Base-by-base conservation (phyloP, 495 filamentous ascomycete genomes). In the Xylaria venustula region DNA sequence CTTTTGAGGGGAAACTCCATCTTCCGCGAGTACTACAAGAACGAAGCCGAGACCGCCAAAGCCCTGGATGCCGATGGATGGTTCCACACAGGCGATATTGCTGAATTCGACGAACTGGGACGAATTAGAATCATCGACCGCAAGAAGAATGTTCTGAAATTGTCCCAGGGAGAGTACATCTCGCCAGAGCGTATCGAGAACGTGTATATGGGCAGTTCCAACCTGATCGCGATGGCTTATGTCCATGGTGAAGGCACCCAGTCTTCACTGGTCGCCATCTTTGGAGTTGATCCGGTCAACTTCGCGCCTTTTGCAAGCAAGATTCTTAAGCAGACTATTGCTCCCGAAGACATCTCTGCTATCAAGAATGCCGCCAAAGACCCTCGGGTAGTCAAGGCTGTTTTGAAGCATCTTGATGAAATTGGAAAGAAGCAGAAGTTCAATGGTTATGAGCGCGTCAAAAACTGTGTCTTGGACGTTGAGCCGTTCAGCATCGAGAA, bases 131-230 rank as follows among this genome's bases (percentile, higher is more conserved):
- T 98, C 74, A 88, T 98, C 67, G 94, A 98, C 75, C 92, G 94
- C 63, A 88, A 92, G 68, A 98, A 98, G 88, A 98, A 98, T 75
- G 90, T 98, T 15, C 87, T 98, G 69, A 98, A 98, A 83, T 84
- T 98, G 44, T 89, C 94, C 0, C 94, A 98, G 73, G 94, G 94
- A 72, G 94, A 98, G 79, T 98, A 98, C 73, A 90, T 98, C 66
- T 97, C 92, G 28, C 94, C 94, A 23, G 94, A 98, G 78, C 90
- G 93, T 30, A 88, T 98, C 68, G 94, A 98, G 81, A 97, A 97
- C 76, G 86, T 95, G 17, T 90, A 92, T 71, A 82, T 97, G 58
- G 89, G 89, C 37, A 89, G 88, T 77, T 83, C 88, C 54, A 88
- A 83, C 61, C 85, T 90, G 57, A 77, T 98, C 22, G 83, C 86